Base-by-base conservation (phyloP, 257 asterid genomes). In the Plantago ovata region DNA sequence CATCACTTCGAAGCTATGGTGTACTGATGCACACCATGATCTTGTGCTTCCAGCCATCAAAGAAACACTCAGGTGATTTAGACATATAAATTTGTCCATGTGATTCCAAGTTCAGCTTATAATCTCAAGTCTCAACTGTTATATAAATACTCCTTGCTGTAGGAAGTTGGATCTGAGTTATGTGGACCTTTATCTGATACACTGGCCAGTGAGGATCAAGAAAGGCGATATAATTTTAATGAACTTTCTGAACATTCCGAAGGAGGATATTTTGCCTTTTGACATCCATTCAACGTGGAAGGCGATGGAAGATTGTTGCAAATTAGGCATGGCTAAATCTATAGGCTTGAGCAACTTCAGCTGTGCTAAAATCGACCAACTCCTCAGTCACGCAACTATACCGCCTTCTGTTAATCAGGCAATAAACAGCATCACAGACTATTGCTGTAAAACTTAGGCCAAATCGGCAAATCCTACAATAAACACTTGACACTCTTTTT, bases 291-390 rank as follows among this genome's bases (percentile, higher is more conserved):
- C 68, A 24, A 73, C 80, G 9, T 79, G 90, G 90, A 65, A 75
- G 62, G 90, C 71, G 2, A 77, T 83, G 84, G 87, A 83, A 70
- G 76, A 65, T 22, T 79, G 82, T 56, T 13, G 10, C 23, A 70
- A 56, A 22, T 50, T 73, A 50, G 90, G 90, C 3, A 47, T 83
- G 61, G 73, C 75, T 2, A 79, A 79, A 28, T 79, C 86, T 7
- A 70, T 82, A 38, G 86, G 84, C 38, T 81, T 79, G 4, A 71
- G 84, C 84, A 82, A 82, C 53, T 82, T 77, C 65, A 69, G 75
- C 53, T 69, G 75, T 65, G 69, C 65, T 39, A 82, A 79, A 52
- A 74, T 79, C 63, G 65, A 74, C 4, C 49, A 65, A 22, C 55
- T 76, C 61, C 51, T 79, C 8, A 43, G 28, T 28, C 38, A 47